Evolutionary conservation across 306 rosid species (phyloP).

Genomic region (Prosopis cineraria): DNA sequence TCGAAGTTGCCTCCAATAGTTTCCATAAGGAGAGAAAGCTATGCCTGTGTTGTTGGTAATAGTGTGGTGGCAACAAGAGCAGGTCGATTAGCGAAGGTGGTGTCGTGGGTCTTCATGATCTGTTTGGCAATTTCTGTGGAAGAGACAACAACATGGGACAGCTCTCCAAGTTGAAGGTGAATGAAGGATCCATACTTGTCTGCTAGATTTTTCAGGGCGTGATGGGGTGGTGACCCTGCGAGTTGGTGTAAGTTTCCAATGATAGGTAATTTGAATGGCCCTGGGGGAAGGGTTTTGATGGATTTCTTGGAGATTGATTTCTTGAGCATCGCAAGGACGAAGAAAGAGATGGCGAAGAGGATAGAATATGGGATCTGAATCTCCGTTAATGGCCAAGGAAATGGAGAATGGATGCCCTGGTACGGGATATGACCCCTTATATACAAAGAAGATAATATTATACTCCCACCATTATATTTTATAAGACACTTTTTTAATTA

Average conservation of each 20-base stretch:
- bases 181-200: conserved; percentile 23
- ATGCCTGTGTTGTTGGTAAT: too few species aligned
- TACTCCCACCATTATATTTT: too few species aligned
- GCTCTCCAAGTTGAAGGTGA: not conserved
- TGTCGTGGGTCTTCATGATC: conserved; percentile 16
- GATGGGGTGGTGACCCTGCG: not conserved
- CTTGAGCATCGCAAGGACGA: not conserved
- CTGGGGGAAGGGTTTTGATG: too few species aligned
- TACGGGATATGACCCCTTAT: too few species aligned
- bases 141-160: not conserved
- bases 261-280: conserved; percentile 21
- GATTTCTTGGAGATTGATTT: not conserved
- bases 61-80: not conserved
- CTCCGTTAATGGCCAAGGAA: not conserved
- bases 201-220: not conserved
- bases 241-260: conserved; percentile 26
- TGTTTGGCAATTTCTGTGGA: not conserved
- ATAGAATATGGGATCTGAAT: not conserved
- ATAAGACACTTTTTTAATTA: too few species aligned
- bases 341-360: not conserved
- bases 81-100: not conserved
- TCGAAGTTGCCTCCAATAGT: too few species aligned
- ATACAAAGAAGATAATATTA: too few species aligned
- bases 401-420: too few species aligned
- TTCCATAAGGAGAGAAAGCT: too few species aligned